Conservation (phyloP, 805 yeast genomes). For the Wickerhamomyces ciferrii region DNA sequence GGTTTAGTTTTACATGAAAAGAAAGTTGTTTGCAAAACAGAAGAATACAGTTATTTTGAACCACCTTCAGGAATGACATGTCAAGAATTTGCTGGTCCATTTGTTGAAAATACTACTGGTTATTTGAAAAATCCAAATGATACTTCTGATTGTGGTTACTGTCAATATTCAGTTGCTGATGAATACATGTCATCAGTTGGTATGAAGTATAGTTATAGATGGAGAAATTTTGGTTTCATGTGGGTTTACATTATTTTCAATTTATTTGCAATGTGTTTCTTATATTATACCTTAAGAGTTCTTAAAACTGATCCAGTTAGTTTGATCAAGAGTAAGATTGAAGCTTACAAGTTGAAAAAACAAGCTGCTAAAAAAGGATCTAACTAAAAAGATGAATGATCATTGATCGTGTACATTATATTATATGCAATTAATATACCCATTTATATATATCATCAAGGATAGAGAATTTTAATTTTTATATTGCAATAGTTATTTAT, state of each 20-base stretch:
- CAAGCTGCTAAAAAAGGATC: background rate
- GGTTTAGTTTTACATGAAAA: slow-evolving; percentile 43
- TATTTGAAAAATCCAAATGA: slow-evolving; percentile 46
- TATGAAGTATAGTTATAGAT: slow-evolving; percentile 38
- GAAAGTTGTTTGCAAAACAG: slow-evolving; percentile 39
- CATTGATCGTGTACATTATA: background rate
- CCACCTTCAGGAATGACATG: slow-evolving; percentile 63
- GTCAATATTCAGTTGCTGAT: slow-evolving; percentile 33
- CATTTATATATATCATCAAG: too few species aligned
- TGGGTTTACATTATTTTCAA: slow-evolving; percentile 45
- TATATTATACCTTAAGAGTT: slow-evolving; percentile 32
- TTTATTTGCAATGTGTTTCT: slow-evolving; percentile 30
- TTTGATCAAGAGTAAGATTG: background rate
- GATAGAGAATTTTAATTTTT: too few species aligned
- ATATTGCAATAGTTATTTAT: too few species aligned
- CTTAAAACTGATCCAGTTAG: background rate
- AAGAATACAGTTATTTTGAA: slow-evolving; percentile 43
- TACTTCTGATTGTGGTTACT: slow-evolving; percentile 34
- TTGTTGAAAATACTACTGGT: slow-evolving; percentile 42
- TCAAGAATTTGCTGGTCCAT: slow-evolving; percentile 42
- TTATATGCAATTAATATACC: too few species aligned
- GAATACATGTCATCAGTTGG: slow-evolving; percentile 32
- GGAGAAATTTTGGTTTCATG: slow-evolving; percentile 60
- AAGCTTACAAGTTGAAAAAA: background rate
- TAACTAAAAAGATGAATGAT: background rate